Evolutionary conservation across 1,139 yeast genomes (phyloP), one percentile per base, ranked within the genome.

Genomic region (Candida glucosophila): DNA sequence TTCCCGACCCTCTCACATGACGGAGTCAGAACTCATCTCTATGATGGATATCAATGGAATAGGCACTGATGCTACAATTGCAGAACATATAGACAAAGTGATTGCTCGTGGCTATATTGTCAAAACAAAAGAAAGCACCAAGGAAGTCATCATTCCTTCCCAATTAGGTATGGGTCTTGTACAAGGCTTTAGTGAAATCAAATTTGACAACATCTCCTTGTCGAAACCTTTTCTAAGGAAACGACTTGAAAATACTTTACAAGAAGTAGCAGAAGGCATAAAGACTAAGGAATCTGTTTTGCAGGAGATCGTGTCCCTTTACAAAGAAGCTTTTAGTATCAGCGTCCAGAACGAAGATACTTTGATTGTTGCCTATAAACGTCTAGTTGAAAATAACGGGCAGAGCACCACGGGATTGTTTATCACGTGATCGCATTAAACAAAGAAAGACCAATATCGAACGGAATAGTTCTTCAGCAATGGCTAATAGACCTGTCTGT

Each of bases 61-160:
- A 25, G 99, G 99, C 1, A 92, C 99, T 0, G 99, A 92, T 58
- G 98, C 99, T 1, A 92, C 99, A 0, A 92, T 92, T 56, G 98
- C 98, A 0, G 98, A 90, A 22, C 99, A 92, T 50, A 90, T 92
- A 19, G 88, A 81, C 33, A 88, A 82, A 44, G 76, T 92, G 23
- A 55, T 69, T 14, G 49, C 51, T 7, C 55, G 98, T 29, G 73
- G 75, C 17, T 92, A 88, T 43, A 73, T 82, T 3, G 55, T 56
- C 11, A 77, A 77, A 37, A 57, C 29, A 39, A 61, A 52, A 35
- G 48, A 52, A 16, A 43, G 59, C 28, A 34, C 41, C 22, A 49
- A 38, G 44, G 38, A 69, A 55, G 31, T 56, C 55, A 35, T 90
- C 13, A 57, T 80, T 2, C 98, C 99, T 0, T 78, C 95, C 0